phyloP scores from a whole-genome alignment of 495 filamentous ascomycete genomes.

The Schizothecium vesticola region DNA sequence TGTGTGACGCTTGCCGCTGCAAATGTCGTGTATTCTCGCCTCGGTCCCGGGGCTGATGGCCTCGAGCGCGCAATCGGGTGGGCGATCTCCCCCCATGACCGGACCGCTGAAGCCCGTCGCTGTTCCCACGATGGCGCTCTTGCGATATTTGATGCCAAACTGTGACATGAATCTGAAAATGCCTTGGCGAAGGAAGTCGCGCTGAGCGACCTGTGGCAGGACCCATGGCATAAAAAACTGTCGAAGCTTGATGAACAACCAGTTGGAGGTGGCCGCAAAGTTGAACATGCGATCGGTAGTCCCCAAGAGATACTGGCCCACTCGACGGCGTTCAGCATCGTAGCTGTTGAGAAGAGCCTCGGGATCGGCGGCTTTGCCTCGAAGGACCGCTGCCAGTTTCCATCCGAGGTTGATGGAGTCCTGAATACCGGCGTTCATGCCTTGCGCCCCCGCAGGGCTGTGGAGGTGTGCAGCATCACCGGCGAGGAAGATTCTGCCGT shows the following conservation, averaged over 20 bases:
- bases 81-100: slow-evolving; percentile 31
- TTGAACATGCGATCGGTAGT: slow-evolving; percentile 34
- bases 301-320: slow-evolving; percentile 31
- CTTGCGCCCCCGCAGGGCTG: slow-evolving; percentile 52
- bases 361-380: neutral
- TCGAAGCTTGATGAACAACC: slow-evolving; percentile 26
- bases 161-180: slow-evolving; percentile 35
- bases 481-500: slow-evolving; percentile 45
- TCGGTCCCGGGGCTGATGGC: slow-evolving; percentile 7
- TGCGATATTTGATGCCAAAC: slow-evolving; percentile 36
- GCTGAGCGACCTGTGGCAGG: slow-evolving; percentile 29
- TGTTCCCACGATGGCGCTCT: slow-evolving; percentile 28
- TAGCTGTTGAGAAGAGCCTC: slow-evolving; percentile 34
- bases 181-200: slow-evolving; percentile 9
- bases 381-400: slow-evolving; percentile 42
- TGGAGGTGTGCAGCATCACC: slow-evolving; percentile 58
- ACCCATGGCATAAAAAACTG: slow-evolving; percentile 32
- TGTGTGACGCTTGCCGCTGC: slow-evolving; percentile 21
- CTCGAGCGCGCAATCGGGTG: slow-evolving; percentile 25
- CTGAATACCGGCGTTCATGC: slow-evolving; percentile 58
- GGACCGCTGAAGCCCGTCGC: slow-evolving; percentile 21
- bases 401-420: slow-evolving; percentile 57
- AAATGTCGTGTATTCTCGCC: slow-evolving; percentile 28
- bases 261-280: slow-evolving; percentile 30
- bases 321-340: slow-evolving; percentile 33